A percentile compares a stretch with the other conserved stretches of the same genome.
phyloP scores from a whole-genome alignment of 2,329 filamentous ascomycete genomes.

The Neophaeococcomyces aloes region DNA sequence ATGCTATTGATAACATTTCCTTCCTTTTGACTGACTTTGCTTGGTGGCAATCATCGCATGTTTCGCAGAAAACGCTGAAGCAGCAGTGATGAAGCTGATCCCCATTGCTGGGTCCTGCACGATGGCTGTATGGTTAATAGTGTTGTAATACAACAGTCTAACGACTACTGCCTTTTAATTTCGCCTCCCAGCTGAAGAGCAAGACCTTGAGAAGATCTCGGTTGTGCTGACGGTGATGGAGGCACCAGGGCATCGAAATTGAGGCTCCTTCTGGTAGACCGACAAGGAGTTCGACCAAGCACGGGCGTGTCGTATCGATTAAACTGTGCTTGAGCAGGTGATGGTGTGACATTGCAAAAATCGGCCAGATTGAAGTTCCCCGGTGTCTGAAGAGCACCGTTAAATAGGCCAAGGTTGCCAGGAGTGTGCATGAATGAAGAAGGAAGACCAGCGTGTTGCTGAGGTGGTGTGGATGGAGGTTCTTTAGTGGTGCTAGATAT shows the following conservation, averaged over 20 bases:
- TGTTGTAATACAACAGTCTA: too few relatives aligned
- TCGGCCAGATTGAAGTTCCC: constrained; percentile 87
- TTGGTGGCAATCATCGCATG: neutral
- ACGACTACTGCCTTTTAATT: constrained; percentile 26
- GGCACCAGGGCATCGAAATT: constrained; percentile 70
- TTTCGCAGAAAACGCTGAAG: neutral
- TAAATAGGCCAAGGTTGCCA: constrained; percentile 55
- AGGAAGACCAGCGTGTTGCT: constrained; percentile 46
- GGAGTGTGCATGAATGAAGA: constrained; percentile 45
- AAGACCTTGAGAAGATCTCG: constrained; percentile 32
- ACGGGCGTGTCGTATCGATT: constrained; percentile 44
- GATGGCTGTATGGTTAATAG: neutral
- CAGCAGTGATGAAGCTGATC: neutral
- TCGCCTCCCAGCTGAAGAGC: constrained; percentile 58
- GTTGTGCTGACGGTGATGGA: constrained; percentile 28
- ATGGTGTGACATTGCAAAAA: constrained; percentile 95
- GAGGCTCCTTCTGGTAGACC: constrained; percentile 61
- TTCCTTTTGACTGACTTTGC: neutral
- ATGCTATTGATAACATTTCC: constrained; percentile 2
- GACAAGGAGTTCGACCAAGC: constrained; percentile 58
- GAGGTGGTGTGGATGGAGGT: constrained; percentile 65
- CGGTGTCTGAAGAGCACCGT: constrained; percentile 74
- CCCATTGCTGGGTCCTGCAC: neutral
- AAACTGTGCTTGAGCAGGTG: constrained; percentile 82
- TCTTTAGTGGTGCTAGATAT: constrained; percentile 42